Evolutionary conservation across 768 basidiomycete species (phyloP).

Genomic region (Dacryopinax spathularia): DNA sequence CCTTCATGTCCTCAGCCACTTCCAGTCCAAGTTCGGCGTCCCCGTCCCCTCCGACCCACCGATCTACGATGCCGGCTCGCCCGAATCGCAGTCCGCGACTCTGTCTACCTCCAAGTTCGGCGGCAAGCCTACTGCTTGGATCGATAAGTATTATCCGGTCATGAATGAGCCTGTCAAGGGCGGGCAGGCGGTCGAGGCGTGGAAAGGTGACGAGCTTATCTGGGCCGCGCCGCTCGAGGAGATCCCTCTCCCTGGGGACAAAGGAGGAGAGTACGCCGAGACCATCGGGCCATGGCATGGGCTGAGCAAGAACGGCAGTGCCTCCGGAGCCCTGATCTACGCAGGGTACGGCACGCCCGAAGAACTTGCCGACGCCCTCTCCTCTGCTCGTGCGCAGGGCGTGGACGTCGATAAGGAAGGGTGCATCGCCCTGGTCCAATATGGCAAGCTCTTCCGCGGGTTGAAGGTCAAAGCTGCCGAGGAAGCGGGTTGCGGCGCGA

Average conservation of each 20-base stretch:
- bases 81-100: constrained; percentile 52
- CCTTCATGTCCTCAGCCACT: constrained; percentile 47
- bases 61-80: constrained; percentile 57
- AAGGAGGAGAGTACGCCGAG: constrained; percentile 49
- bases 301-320: constrained; percentile 61
- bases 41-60: constrained; percentile 26
- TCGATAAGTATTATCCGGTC: constrained; percentile 78
- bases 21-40: constrained; percentile 49
- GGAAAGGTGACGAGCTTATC: constrained; percentile 32
- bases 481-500: constrained; percentile 45
- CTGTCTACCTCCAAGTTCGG: constrained; percentile 32
- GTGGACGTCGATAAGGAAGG: constrained; percentile 59
- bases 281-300: constrained; percentile 79
- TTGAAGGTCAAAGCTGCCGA: constrained; percentile 78
- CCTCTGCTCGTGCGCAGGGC: constrained; percentile 37
- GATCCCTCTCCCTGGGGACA: constrained; percentile 57
- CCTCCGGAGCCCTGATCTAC: constrained; percentile 54
- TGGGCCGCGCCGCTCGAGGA: constrained; percentile 68
- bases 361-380: constrained; percentile 41
- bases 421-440: constrained; percentile 53
- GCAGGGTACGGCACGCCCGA: constrained; percentile 67
- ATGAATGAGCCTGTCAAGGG: constrained; percentile 65
- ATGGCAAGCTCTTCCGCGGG: constrained; percentile 54
- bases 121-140: constrained; percentile 52
- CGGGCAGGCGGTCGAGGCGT: constrained; percentile 41